A percentile compares a stretch with the other conserved stretches of the same genome.
phyloP scores from a whole-genome alignment of 768 basidiomycete species.

The Psilocybe sp. region DNA sequence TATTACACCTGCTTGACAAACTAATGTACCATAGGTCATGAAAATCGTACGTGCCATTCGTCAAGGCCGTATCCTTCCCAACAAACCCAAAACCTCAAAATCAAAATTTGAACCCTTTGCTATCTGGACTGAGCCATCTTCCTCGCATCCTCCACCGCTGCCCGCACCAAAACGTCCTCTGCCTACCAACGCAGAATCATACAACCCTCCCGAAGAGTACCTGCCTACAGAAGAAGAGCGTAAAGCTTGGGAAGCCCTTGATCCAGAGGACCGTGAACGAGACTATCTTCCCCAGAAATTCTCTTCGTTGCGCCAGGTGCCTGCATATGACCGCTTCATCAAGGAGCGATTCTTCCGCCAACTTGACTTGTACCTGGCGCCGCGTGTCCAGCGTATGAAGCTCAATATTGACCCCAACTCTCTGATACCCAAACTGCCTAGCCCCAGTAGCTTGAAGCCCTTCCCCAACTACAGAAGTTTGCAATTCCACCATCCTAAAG shows the following conservation, averaged over 20 bases:
- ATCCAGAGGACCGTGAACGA: constrained; percentile 86
- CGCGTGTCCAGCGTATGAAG: constrained; percentile 81
- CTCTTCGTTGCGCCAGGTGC: constrained; percentile 81
- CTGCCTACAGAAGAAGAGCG: constrained; percentile 82
- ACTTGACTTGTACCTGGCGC: constrained; percentile 94
- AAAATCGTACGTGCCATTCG: constrained; percentile 99
- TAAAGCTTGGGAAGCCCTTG: constrained; percentile 76
- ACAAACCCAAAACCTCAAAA: constrained; percentile 72
- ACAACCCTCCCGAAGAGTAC: constrained; percentile 98
- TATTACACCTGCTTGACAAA: neutral
- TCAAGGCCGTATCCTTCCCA: constrained; percentile 88
- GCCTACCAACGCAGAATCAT: constrained; percentile 94
- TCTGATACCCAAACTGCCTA: constrained; percentile 91
- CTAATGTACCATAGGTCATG: constrained; percentile 70
- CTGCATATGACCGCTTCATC: constrained; percentile 88
- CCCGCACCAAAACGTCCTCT: constrained; percentile 90
- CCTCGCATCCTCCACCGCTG: constrained; percentile 78
- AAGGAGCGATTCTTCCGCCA: constrained; percentile 92
- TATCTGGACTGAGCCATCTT: constrained; percentile 85
- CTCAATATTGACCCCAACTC: constrained; percentile 91
- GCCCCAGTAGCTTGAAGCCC: constrained; percentile 85
- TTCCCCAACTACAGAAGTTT: constrained; percentile 89
- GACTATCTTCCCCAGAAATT: constrained; percentile 90
- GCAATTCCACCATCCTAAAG: constrained; percentile 61
- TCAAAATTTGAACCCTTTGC: constrained; percentile 73